Evolutionary conservation across 1,284 basidiomycete species (phyloP), one percentile per base, ranked within the genome.

Genomic region (Sphagnurus paluster): DNA sequence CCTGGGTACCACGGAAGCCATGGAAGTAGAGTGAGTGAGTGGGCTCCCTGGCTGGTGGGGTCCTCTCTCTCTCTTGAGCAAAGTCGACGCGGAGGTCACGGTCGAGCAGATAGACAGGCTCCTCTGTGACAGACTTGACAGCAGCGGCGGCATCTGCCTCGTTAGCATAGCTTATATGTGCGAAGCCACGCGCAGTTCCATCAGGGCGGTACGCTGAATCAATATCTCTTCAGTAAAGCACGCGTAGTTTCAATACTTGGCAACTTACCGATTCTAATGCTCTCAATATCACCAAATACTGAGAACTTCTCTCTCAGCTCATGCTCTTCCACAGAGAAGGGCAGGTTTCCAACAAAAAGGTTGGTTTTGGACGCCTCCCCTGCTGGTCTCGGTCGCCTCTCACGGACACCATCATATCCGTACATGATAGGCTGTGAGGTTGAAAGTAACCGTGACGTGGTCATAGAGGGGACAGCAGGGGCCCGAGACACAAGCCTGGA

Each of bases 271-370:
- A 75, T 39, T 33, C 57, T 60, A 33, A 76, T 52, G 14, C 24
- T 50, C 38, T 50, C 42, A 29, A 70, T 60, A 14, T 54, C 41
- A 7, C 75, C 77, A 55, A 66, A 74, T 8, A 59, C 52, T 7
- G 53, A 50, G 45, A 77, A 70, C 5, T 63, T 53, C 0, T 65
- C 59, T 9, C 58, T 49, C 9, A 80, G 39, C 20, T 76, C 68
- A 7, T 59, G 61, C 29, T 71, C 66, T 0, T 67, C 66, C 16
- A 62, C 56, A 4, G 57, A 61, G 57, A 63, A 78, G 3, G 79
- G 71, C 16, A 80, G 25, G 46, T 77, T 77, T 1, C 70, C 75
- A 35, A 79, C 43, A 41, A 62, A 80, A 23, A 80, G 53, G 1
- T 64, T n/a, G n/a, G n/a, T 66, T 1, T 53, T 49, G 34, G 48